These are phyloP conservation scores for Opeltia flavorubescens DNA, from an alignment of 495 filamentous ascomycete genomes.

Conservation along the genomic window DNA sequence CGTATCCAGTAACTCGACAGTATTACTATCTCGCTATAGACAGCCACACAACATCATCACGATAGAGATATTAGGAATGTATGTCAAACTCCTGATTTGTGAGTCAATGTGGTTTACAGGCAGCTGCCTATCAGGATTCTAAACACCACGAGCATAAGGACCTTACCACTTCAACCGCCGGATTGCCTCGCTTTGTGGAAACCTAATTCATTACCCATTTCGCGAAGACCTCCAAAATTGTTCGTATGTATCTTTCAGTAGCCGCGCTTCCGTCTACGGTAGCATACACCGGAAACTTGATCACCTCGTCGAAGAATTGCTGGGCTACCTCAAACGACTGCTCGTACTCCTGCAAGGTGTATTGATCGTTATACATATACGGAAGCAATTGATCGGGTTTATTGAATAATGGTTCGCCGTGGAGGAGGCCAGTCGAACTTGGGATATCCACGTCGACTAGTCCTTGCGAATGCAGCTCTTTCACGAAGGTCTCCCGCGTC, in stretches of 20 bases:
- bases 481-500: conserved; percentile 4
- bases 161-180: no score
- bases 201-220: neutral
- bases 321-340: neutral
- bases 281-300: conserved; percentile 8
- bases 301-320: conserved; percentile 5
- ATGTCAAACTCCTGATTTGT: no score
- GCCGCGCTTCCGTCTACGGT: neutral
- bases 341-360: neutral
- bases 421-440: conserved; percentile 5
- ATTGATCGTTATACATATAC: neutral
- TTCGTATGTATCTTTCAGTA: conserved; percentile 1
- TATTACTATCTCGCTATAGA: no score
- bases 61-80: no score
- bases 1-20: no score
- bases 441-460: conserved; percentile 7
- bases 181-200: no score
- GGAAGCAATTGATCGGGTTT: conserved; percentile 3
- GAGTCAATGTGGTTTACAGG: no score
- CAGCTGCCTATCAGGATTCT: no score
- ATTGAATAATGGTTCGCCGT: conserved; percentile 3
- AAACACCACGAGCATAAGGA: no score
- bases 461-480: neutral
- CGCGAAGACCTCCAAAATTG: neutral
- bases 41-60: no score